phyloP scores from a whole-genome alignment of 2,329 filamentous ascomycete genomes.

The Arthrocladium fulminans region DNA sequence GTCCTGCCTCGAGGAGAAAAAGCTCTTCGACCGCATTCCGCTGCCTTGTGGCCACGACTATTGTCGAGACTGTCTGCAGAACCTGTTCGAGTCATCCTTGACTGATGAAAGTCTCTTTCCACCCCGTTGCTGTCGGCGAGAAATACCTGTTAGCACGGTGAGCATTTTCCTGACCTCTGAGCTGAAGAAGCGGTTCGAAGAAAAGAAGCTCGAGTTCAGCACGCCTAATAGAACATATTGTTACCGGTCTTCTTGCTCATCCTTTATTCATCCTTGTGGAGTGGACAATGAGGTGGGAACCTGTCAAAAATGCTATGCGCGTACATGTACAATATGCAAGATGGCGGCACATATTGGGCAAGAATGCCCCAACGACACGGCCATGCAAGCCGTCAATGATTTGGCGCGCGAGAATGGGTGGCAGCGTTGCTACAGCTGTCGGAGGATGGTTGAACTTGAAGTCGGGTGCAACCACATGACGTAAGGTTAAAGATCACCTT shows the following conservation, averaged over 20 bases:
- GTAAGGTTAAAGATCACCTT: too few species aligned
- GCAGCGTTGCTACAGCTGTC: too few species aligned
- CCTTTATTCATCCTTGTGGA: constrained; percentile 35
- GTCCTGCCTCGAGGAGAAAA: constrained; percentile 25
- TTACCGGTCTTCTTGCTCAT: constrained; percentile 34
- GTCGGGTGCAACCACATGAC: too few species aligned
- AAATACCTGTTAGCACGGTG: constrained; percentile 32
- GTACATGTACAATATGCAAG: too few species aligned
- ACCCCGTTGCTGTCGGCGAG: constrained; percentile 45
- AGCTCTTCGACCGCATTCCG: constrained; percentile 24
- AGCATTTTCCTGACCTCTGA: constrained; percentile 30
- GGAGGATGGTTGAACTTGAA: too few species aligned
- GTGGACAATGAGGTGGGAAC: constrained; percentile 28
- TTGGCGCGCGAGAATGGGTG: too few species aligned
- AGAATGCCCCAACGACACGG: too few species aligned
- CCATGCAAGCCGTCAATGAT: too few species aligned
- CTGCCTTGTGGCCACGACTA: constrained; percentile 39
- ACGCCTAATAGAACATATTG: constrained; percentile 47
- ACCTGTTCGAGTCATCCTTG: constrained; percentile 38
- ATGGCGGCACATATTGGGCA: too few species aligned
- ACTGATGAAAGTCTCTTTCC: constrained; percentile 46
- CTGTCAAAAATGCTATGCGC: too few species aligned
- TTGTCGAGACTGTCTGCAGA: constrained; percentile 41
- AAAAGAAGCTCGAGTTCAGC: constrained; percentile 42
- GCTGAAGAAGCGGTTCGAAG: constrained; percentile 31